Percentiles rank a stretch among this genome's conserved stretches.
Conservation (phyloP, 352 stramenopile genomes). For the Phytophthora capsici region DNA sequence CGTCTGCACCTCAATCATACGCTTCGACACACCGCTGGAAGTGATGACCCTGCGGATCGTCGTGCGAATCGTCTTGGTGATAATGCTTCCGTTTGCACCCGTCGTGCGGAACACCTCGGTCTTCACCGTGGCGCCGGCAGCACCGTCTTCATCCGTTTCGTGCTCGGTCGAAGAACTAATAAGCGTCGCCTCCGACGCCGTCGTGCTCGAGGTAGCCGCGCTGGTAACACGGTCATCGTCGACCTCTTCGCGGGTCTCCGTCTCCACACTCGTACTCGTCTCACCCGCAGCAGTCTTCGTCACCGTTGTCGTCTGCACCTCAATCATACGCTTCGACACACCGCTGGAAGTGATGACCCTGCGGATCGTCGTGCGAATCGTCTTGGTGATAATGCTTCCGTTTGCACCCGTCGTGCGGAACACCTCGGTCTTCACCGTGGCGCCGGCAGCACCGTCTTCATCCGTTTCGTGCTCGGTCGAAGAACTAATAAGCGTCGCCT, state of each 20-base stretch:
- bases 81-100: conserved; percentile 19
- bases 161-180: conserved; percentile 20
- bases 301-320: conserved; percentile 24
- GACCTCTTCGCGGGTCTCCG: too few relatives aligned
- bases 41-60: conserved; percentile 27
- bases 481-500: conserved; percentile 6
- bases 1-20: conserved; percentile 27
- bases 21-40: conserved; percentile 19
- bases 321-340: conserved; percentile 24
- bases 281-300: conserved; percentile 9
- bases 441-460: conserved; percentile 12
- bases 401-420: conserved; percentile 17
- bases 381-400: conserved; percentile 18
- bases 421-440: conserved; percentile 13
- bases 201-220: too few relatives aligned
- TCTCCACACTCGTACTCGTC: conserved; percentile 27
- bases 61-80: conserved; percentile 20
- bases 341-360: conserved; percentile 23
- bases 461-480: conserved; percentile 20
- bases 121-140: conserved; percentile 7
- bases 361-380: conserved; percentile 26
- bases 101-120: conserved; percentile 16
- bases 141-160: conserved; percentile 20
- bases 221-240: too few relatives aligned
- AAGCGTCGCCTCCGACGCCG: too few relatives aligned